These are phyloP conservation scores for Stropharia rugosoannulata DNA, from an alignment of 768 basidiomycete species.

Conservation along the genomic window DNA sequence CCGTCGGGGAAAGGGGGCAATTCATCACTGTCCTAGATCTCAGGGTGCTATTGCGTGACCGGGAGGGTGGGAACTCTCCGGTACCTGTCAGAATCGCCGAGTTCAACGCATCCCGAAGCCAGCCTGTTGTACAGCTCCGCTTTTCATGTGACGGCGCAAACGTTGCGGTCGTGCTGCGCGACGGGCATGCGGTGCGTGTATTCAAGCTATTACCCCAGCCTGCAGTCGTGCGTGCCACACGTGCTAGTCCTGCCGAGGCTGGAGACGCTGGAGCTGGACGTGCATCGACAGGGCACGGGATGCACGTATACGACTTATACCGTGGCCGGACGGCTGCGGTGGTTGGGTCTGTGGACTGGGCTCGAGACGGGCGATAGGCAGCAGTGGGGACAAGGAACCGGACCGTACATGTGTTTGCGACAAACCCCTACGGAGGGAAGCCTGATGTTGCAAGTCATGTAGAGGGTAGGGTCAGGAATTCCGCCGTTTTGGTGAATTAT, in stretches of 20 bases:
- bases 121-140: constrained; percentile 42
- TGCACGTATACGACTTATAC: constrained; percentile 66
- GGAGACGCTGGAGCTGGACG: background rate
- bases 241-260: background rate
- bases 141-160: constrained; percentile 58
- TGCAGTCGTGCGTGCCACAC: background rate
- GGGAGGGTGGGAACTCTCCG: background rate
- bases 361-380: constrained; percentile 62
- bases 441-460: constrained; percentile 63
- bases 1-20: constrained; percentile 30
- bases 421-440: constrained; percentile 75
- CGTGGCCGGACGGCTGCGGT: constrained; percentile 71
- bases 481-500: constrained; percentile 42
- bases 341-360: constrained; percentile 60
- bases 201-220: constrained; percentile 38
- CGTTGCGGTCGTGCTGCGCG: constrained; percentile 47
- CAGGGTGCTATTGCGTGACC: constrained; percentile 5
- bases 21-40: constrained; percentile 62
- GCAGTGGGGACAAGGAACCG: constrained; percentile 65
- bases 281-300: constrained; percentile 25
- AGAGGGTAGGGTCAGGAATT: constrained; percentile 56
- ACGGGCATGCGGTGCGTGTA: constrained; percentile 54
- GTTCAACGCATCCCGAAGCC: constrained; percentile 47
- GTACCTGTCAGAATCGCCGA: constrained; percentile 37
- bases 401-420: constrained; percentile 71